Conservation (phyloP, 352 stramenopile genomes). For the Phytopythium montanum region DNA sequence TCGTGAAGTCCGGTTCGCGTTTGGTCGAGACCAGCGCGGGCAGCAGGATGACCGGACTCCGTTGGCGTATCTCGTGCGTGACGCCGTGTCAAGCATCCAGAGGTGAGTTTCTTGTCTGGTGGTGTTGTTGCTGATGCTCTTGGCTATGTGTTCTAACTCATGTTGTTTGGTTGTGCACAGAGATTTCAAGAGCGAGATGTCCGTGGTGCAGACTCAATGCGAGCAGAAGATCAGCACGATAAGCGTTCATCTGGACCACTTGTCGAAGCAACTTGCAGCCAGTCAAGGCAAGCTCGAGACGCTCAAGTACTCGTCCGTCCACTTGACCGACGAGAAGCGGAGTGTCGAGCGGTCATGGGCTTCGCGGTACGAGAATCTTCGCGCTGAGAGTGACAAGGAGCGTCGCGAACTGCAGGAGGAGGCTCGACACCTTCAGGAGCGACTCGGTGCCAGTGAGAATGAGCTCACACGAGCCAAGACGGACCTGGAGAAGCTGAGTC, state of each 20-base stretch:
- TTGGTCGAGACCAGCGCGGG: conserved; percentile 11
- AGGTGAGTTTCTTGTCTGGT: conserved; percentile 11
- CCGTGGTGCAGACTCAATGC: conserved; percentile 33
- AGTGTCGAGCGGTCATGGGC: conserved; percentile 36
- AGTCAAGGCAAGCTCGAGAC: conserved; percentile 50
- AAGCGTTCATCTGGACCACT: conserved; percentile 33
- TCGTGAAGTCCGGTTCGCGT: conserved; percentile 31
- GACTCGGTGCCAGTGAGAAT: conserved; percentile 26
- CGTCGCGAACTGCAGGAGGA: conserved; percentile 41
- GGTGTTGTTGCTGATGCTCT: not conserved
- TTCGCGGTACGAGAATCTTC: conserved; percentile 38
- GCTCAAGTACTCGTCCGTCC: conserved; percentile 36
- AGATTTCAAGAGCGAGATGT: conserved; percentile 40
- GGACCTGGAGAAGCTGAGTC: conserved; percentile 29
- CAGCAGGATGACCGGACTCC: conserved; percentile 6
- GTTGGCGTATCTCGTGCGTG: conserved; percentile 21
- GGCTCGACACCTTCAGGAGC: conserved; percentile 32
- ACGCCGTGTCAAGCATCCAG: conserved; percentile 32
- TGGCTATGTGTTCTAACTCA: not conserved
- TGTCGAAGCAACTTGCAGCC: conserved; percentile 35
- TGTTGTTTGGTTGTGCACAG: conserved; percentile 8
- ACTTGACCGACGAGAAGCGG: conserved; percentile 44
- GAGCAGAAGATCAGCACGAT: conserved; percentile 39
- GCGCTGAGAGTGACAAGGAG: conserved; percentile 35
- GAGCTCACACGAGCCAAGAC: conserved; percentile 24